phyloP scores from a whole-genome alignment of 148 eudicot genomes.

The Vaccinium myrtillus region DNA sequence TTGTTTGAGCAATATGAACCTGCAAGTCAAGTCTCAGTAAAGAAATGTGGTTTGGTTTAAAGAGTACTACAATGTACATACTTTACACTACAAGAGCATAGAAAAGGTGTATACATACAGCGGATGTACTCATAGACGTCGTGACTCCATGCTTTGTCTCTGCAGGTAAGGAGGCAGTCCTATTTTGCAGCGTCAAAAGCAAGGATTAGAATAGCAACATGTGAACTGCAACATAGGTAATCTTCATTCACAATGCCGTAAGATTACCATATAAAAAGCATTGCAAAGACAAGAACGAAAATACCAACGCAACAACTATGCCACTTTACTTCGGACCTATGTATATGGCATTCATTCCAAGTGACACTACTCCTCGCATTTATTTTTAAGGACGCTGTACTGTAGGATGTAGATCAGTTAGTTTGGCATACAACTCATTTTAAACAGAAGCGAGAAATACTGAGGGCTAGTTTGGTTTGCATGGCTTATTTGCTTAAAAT shows the following conservation, averaged over 20 bases:
- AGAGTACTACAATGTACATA: not conserved
- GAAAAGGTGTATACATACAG: conserved; percentile 21
- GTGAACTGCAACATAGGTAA: not conserved
- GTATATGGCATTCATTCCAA: not conserved
- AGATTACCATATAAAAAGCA: not conserved
- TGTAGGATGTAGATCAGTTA: not conserved
- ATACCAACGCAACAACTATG: not conserved
- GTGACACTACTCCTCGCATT: not conserved
- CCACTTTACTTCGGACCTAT: not conserved
- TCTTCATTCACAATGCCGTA: not conserved
- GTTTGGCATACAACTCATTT: not conserved
- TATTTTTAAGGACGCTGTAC: not conserved
- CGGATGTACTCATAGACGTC: conserved; percentile 21
- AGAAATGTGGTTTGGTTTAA: not conserved
- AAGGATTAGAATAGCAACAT: not conserved
- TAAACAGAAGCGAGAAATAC: not conserved
- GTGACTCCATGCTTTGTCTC: conserved; percentile 26
- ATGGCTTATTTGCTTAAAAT: not conserved
- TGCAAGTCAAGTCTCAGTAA: not conserved
- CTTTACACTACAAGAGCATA: not conserved
- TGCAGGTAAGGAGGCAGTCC: conserved; percentile 28
- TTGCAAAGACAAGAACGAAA: not conserved
- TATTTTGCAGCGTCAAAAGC: conserved; percentile 10
- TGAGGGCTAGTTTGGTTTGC: not conserved
- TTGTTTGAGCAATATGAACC: conserved; percentile 24